A percentile compares a stretch with the other conserved stretches of the same genome.
Evolutionary conservation across 345 rosid genomes (phyloP).

Genomic region (Aethionema arabicum): DNA sequence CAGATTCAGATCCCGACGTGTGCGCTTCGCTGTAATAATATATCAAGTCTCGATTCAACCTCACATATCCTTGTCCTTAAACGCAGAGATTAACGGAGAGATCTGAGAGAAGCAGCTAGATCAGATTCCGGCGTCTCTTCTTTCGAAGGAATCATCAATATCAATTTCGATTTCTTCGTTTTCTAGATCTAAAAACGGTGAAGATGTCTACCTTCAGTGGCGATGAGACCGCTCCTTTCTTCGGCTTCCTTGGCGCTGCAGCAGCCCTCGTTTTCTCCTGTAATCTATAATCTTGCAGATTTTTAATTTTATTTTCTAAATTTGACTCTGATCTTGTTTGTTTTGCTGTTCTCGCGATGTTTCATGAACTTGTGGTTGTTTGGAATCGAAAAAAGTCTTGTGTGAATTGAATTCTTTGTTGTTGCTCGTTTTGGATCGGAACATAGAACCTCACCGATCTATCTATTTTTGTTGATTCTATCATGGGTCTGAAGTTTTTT

Average conservation of each 20-base stretch:
- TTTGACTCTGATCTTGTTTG: not conserved
- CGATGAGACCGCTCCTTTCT: slow-evolving; percentile 46
- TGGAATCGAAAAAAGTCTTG: not conserved
- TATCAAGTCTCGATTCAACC: not conserved
- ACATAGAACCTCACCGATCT: slow-evolving; percentile 18
- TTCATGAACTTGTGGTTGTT: not conserved
- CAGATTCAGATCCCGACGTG: slow-evolving; percentile 32
- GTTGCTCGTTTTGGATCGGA: slow-evolving; percentile 1
- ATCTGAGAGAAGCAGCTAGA: slow-evolving; percentile 12
- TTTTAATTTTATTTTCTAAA: not conserved
- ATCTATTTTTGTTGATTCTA: not conserved
- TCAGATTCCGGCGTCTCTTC: not conserved
- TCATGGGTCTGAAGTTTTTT: not conserved
- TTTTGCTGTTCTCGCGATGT: not conserved
- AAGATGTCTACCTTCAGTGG: slow-evolving; percentile 42
- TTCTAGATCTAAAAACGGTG: slow-evolving; percentile 36
- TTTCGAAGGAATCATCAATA: not conserved
- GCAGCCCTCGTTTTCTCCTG: slow-evolving; percentile 44
- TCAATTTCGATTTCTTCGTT: slow-evolving; percentile 15
- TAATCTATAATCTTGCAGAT: not conserved
- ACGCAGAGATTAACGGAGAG: slow-evolving; percentile 28
- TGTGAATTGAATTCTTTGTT: not conserved
- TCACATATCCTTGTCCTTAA: slow-evolving; percentile 15
- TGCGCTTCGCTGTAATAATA: slow-evolving; percentile 27
- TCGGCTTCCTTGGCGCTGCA: slow-evolving; percentile 45